Evolutionary conservation across 768 basidiomycete species (phyloP).

Genomic region (Dioszegia aurantiaca): DNA sequence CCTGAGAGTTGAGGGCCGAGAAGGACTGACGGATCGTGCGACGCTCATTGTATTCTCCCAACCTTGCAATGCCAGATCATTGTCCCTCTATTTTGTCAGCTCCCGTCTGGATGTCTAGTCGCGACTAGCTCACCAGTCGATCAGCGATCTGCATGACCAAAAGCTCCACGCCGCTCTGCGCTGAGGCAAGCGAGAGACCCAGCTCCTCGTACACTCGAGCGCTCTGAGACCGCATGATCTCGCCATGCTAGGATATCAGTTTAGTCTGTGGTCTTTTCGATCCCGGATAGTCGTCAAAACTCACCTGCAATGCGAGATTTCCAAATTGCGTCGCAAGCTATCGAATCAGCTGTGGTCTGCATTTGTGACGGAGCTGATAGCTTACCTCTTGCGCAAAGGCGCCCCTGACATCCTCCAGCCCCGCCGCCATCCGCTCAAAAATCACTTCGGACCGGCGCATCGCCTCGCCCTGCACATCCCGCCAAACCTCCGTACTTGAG

Average conservation of each 20-base stretch:
- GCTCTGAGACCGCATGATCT: background rate
- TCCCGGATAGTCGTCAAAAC: background rate
- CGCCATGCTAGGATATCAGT: constrained; percentile 1
- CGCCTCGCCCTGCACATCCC: constrained; percentile 3
- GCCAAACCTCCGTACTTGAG: constrained; percentile 1
- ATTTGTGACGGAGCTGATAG: background rate
- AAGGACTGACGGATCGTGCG: too few relatives aligned
- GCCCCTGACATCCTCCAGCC: background rate
- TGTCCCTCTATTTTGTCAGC: constrained; percentile 5
- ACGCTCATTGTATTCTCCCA: background rate
- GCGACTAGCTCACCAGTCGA: background rate
- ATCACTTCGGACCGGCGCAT: background rate
- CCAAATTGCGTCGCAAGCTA: background rate
- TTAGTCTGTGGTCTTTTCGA: background rate
- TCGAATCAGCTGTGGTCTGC: background rate
- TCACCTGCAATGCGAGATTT: background rate
- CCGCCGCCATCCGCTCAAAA: background rate
- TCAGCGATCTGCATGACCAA: background rate
- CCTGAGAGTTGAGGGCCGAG: background rate
- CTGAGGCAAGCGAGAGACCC: background rate
- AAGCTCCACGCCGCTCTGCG: background rate
- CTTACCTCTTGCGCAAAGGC: constrained; percentile 2
- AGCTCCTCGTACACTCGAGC: background rate
- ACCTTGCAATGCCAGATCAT: background rate
- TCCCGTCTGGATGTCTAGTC: background rate